Evolutionary conservation across 176 grass and related monocot genomes (phyloP), one percentile per base, ranked within the genome.

Genomic region (Puccinellia tenuiflora): DNA sequence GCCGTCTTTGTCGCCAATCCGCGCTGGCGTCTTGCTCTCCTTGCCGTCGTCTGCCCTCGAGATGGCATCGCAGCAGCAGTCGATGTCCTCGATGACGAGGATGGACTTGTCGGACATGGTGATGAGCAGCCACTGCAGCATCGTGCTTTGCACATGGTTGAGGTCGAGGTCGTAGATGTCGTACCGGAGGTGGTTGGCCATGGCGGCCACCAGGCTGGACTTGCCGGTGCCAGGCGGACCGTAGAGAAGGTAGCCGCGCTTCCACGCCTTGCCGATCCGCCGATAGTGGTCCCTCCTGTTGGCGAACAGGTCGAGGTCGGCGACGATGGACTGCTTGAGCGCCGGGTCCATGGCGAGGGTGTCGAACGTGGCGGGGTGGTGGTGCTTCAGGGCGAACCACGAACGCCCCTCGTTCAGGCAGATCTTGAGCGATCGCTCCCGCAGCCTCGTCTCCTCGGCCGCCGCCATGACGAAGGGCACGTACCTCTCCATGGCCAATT

Each of bases 211-310:
- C 5, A 87, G 26, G 37, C 78, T 87, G 3, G 78, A 81, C 79
- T 87, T 76, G 60, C 48, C 85, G 0, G 78, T 87, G 26, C 78
- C 85, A 0, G 79, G 71, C 21, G 85, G 85, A 30, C 85, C 85
- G 16, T 69, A 46, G 2, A 90, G 89, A 0, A 90, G 81, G 76
- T 90, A 87, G 17, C 88, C 88, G 2, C 84, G 79, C 67, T 90
- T 90, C 88, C 88, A 90, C 57, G 84, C 84, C 84, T 83, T 90
- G 55, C 88, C 88, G 38, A 79, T 86, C 12, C 69, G 45, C 0
- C 57, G 69, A 69, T 81, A 86, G 78, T 86, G 74, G 3, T 81
- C 85, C 69, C 18, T 75, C 8, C 85, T 50, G 57, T 6, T 66
- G 4, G 63, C 24, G 85, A 87, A 87, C 1, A 62, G 61, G 63